Percentiles rank a stretch among this genome's conserved stretches.
Conservation (phyloP, 805 yeast genomes). For the Cyberlindnera amylophila region DNA sequence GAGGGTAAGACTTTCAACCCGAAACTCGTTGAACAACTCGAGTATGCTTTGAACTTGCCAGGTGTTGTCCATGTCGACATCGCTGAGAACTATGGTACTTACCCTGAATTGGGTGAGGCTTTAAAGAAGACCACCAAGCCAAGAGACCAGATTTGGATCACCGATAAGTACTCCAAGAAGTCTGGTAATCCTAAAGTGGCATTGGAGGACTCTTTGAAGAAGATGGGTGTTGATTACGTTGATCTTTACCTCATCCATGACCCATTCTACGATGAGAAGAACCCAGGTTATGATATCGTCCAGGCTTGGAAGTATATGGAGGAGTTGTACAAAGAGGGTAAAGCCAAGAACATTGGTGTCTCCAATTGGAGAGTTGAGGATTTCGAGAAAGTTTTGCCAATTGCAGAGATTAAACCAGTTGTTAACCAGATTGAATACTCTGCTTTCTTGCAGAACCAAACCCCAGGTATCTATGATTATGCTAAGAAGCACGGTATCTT, state of each 20-base stretch:
- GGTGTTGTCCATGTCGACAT: slow-evolving; percentile 57
- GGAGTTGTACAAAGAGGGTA: slow-evolving; percentile 45
- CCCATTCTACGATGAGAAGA: slow-evolving; percentile 33
- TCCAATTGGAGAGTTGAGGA: slow-evolving; percentile 52
- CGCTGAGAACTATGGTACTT: slow-evolving; percentile 55
- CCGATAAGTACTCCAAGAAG: slow-evolving; percentile 45
- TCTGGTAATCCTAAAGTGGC: slow-evolving; percentile 39
- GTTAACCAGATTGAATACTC: slow-evolving; percentile 66
- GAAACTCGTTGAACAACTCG: slow-evolving; percentile 31
- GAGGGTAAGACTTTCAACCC: slow-evolving; percentile 28
- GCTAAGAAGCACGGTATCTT: slow-evolving; percentile 45
- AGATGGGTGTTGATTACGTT: slow-evolving; percentile 41
- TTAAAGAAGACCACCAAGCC: slow-evolving; percentile 36
- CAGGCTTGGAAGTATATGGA: slow-evolving; percentile 55
- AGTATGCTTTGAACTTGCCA: slow-evolving; percentile 33
- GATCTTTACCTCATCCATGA: slow-evolving; percentile 51
- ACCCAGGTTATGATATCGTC: slow-evolving; percentile 36
- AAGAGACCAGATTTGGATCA: slow-evolving; percentile 50
- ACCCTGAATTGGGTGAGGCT: slow-evolving; percentile 50
- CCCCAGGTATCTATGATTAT: slow-evolving; percentile 51
- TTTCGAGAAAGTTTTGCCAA: slow-evolving; percentile 39
- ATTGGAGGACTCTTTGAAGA: slow-evolving; percentile 35
- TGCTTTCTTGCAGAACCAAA: slow-evolving; percentile 66
- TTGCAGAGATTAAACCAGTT: slow-evolving; percentile 42
- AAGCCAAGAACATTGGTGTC: slow-evolving; percentile 55